These are phyloP conservation scores for Podila minutissima DNA, from an alignment of 192 early-diverging fungal genomes.

Conservation along the genomic window DNA sequence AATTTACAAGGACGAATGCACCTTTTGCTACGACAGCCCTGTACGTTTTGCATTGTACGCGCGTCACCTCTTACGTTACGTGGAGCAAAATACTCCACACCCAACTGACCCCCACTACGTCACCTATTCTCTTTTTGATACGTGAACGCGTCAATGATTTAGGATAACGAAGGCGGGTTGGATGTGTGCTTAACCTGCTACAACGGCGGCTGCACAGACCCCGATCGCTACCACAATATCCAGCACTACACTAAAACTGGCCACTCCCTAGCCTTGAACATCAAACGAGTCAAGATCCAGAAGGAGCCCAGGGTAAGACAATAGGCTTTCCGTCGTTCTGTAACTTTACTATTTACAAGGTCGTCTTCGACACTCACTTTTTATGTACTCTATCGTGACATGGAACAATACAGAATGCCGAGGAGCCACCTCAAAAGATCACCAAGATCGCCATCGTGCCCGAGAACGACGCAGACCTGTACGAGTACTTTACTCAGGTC, in stretches of 20 bases:
- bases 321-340: not conserved
- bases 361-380: too few species aligned
- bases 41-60: conserved; percentile 16
- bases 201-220: conserved; percentile 84
- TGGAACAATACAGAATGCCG: conserved; percentile 47
- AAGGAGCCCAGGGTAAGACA: conserved; percentile 56
- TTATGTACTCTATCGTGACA: not conserved
- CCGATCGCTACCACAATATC: conserved; percentile 74
- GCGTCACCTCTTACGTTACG: too few species aligned
- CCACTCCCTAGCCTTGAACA: conserved; percentile 88
- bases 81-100: not conserved
- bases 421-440: conserved; percentile 86
- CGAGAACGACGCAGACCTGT: conserved; percentile 76
- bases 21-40: conserved; percentile 85
- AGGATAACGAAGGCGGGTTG: conserved; percentile 79
- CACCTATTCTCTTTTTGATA: not conserved
- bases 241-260: conserved; percentile 77
- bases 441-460: conserved; percentile 91
- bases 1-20: conserved; percentile 96
- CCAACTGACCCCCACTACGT: not conserved
- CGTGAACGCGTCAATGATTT: not conserved
- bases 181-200: conserved; percentile 96
- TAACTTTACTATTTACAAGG: too few species aligned
- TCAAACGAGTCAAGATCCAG: conserved; percentile 70
- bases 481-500: conserved; percentile 78